A percentile compares a stretch with the other conserved stretches of the same genome.
phyloP scores from a whole-genome alignment of 1,139 yeast genomes.

The Suzukiozyma palmioleophila region DNA sequence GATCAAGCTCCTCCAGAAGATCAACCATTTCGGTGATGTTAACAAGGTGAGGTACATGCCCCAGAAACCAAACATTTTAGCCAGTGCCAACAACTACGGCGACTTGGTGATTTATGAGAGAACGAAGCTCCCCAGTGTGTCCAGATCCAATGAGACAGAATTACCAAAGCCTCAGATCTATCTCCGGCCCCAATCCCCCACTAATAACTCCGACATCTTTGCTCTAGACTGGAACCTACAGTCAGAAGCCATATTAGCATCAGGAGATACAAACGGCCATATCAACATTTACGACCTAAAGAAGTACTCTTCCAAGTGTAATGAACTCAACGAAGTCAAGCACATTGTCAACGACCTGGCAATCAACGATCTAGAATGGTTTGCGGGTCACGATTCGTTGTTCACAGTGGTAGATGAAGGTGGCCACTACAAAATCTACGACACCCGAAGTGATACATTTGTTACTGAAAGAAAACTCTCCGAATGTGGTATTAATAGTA shows the following conservation, averaged over 20 bases:
- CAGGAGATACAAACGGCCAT: constrained; percentile 36
- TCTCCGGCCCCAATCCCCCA: constrained; percentile 5
- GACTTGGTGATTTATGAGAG: constrained; percentile 45
- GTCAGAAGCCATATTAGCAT: constrained; percentile 29
- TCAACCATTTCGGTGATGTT: constrained; percentile 44
- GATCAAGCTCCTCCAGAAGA: constrained; percentile 32
- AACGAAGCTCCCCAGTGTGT: constrained; percentile 46
- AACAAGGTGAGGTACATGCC: constrained; percentile 40
- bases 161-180: constrained; percentile 17
- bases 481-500: constrained; percentile 53
- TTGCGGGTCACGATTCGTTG: constrained; percentile 52
- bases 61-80: constrained; percentile 42
- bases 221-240: constrained; percentile 45
- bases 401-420: constrained; percentile 58
- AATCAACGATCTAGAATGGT: constrained; percentile 61
- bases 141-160: constrained; percentile 26
- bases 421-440: constrained; percentile 45
- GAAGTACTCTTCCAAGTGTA: constrained; percentile 14
- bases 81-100: constrained; percentile 39
- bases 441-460: constrained; percentile 32
- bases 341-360: constrained; percentile 25
- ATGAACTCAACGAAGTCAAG: constrained; percentile 9
- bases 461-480: constrained; percentile 28
- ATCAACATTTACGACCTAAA: constrained; percentile 33
- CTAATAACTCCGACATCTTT: constrained; percentile 27